Evolutionary conservation across 2,329 filamentous ascomycete species (phyloP).

Genomic region (Fusarium nodosum): DNA sequence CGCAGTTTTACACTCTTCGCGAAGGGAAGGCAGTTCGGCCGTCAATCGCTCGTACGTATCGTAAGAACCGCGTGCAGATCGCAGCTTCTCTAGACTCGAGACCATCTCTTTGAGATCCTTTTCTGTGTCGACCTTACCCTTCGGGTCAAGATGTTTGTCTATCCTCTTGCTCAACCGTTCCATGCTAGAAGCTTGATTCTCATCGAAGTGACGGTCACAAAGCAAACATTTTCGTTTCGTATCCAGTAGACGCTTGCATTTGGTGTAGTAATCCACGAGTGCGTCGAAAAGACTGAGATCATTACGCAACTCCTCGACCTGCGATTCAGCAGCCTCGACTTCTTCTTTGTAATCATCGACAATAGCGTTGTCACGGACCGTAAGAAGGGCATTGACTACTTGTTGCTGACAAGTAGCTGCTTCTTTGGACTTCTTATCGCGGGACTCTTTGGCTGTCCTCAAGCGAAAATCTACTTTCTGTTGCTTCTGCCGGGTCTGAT

Average conservation of each 20-base stretch:
- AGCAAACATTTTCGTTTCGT: constrained; percentile 80
- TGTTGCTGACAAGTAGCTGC: constrained; percentile 71
- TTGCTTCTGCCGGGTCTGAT: constrained; percentile 77
- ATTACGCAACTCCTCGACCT: constrained; percentile 72
- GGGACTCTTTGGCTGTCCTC: constrained; percentile 72
- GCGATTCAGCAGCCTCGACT: constrained; percentile 65
- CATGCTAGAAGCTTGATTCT: constrained; percentile 67
- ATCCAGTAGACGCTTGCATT: constrained; percentile 75
- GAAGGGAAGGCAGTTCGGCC: constrained; percentile 77
- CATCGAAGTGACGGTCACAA: constrained; percentile 78
- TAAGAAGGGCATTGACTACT: constrained; percentile 64
- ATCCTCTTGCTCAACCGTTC: constrained; percentile 77
- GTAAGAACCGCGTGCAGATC: constrained; percentile 74
- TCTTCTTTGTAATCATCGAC: constrained; percentile 69
- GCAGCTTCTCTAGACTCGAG: constrained; percentile 69
- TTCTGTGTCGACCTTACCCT: constrained; percentile 72
- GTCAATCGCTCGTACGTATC: constrained; percentile 80
- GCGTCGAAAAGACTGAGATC: constrained; percentile 78
- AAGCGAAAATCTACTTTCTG: constrained; percentile 82
- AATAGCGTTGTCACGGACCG: constrained; percentile 59
- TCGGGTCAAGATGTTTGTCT: constrained; percentile 71
- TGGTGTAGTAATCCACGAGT: constrained; percentile 77
- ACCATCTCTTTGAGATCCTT: constrained; percentile 68
- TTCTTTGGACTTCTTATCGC: constrained; percentile 74
- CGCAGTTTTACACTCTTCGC: constrained; percentile 72